Evolutionary conservation across 345 rosid species (phyloP).

Genomic region (Ricinus communis): DNA sequence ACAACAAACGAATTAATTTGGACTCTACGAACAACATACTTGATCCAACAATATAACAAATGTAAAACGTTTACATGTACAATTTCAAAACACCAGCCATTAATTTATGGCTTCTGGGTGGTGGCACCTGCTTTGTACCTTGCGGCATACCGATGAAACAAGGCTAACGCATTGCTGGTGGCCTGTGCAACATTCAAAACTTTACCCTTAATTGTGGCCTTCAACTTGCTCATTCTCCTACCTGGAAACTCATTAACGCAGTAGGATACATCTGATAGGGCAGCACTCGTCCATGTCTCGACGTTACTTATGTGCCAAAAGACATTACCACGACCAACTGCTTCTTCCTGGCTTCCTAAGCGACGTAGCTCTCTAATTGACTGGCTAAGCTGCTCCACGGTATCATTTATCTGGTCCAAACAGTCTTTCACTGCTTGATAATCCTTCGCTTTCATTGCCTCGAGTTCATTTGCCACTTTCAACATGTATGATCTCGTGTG

Average conservation of each 20-base stretch:
- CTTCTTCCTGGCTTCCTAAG: constrained; percentile 17
- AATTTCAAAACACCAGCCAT: background rate
- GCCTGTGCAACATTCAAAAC: constrained; percentile 75
- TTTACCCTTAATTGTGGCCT: constrained; percentile 69
- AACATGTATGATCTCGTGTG: constrained; percentile 51
- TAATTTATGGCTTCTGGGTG: constrained; percentile 19
- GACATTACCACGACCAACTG: constrained; percentile 22
- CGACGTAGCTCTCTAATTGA: constrained; percentile 62
- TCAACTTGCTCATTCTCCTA: constrained; percentile 56
- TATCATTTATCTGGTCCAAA: constrained; percentile 47
- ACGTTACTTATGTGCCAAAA: constrained; percentile 60
- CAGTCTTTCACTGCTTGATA: constrained; percentile 61
- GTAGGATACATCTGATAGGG: constrained; percentile 61
- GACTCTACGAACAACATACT: too few species aligned
- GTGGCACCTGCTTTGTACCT: constrained; percentile 35
- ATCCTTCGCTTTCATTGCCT: constrained; percentile 38
- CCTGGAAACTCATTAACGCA: constrained; percentile 62
- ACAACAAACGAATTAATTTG: too few species aligned
- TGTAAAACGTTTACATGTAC: background rate
- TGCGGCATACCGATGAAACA: constrained; percentile 62
- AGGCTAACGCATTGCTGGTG: constrained; percentile 74
- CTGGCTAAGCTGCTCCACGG: constrained; percentile 54
- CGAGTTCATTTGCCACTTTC: constrained; percentile 41
- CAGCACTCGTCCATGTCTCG: constrained; percentile 73
- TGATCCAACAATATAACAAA: too few species aligned